phyloP scores from a whole-genome alignment of 2,329 filamentous ascomycete species.

The Colletotrichum sp. region DNA sequence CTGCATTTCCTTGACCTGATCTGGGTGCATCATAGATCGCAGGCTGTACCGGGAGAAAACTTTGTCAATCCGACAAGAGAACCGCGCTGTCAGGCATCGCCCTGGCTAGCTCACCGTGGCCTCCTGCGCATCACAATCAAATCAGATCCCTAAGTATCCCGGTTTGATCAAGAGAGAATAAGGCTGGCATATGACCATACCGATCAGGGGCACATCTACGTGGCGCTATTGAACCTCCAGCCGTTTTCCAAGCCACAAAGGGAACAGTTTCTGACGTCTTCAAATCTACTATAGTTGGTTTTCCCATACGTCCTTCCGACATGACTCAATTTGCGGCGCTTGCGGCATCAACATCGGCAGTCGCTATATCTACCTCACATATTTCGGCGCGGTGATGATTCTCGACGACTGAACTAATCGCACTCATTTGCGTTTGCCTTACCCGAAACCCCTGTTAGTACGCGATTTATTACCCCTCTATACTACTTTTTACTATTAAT shows the following conservation, averaged over 20 bases:
- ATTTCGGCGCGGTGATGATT: background rate
- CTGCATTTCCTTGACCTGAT: background rate
- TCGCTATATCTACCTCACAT: background rate
- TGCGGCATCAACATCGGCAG: background rate
- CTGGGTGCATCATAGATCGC: background rate
- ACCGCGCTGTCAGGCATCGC: background rate
- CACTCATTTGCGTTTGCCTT: no score
- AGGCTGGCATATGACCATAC: background rate
- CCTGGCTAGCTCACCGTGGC: background rate
- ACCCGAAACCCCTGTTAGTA: no score
- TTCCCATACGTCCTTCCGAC: background rate
- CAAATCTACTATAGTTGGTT: background rate
- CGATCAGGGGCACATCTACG: background rate
- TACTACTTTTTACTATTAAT: no score
- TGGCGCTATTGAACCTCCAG: background rate
- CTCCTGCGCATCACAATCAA: background rate
- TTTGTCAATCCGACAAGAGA: background rate
- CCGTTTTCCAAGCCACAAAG: background rate
- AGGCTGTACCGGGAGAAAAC: background rate
- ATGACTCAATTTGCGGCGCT: background rate
- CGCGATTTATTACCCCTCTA: no score
- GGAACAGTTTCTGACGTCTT: background rate
- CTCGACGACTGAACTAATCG: background rate
- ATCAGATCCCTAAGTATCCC: background rate
- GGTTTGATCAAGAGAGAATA: background rate